Percentiles rank a stretch among this genome's conserved stretches.
Evolutionary conservation across 225 moss, liverwort and hornwort genomes (phyloP).

Genomic region (Bryum argenteum): DNA sequence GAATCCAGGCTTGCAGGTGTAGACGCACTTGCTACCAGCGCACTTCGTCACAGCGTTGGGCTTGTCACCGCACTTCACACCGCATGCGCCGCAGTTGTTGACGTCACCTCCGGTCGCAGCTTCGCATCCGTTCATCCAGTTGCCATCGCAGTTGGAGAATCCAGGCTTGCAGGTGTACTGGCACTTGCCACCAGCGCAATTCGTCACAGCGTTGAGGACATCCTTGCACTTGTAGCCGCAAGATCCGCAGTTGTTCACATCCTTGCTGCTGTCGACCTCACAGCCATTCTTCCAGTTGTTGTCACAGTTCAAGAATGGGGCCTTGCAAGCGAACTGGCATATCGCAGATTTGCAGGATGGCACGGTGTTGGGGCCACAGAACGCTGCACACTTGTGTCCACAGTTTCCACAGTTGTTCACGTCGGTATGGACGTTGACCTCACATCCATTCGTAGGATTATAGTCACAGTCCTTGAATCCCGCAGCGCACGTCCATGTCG

Average conservation of each 20-base stretch:
- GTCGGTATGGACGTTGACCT: conserved; percentile 24
- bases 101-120: accelerated
- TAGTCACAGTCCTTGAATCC: conserved; percentile 30
- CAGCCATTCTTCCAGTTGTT: conserved; percentile 24
- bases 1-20: not conserved
- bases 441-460: not conserved
- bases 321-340: conserved; percentile 20
- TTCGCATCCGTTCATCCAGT: conserved; percentile 11
- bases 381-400: conserved; percentile 10
- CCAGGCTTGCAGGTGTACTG: not conserved
- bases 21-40: not conserved
- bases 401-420: conserved; percentile 31
- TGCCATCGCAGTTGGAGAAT: conserved; percentile 15
- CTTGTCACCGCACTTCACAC: not conserved
- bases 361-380: conserved; percentile 7
- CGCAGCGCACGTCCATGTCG: not conserved
- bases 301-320: conserved; percentile 24
- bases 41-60: not conserved
- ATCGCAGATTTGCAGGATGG: not conserved
- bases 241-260: conserved; percentile 15
- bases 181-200: conserved; percentile 6
- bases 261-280: not conserved
- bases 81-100: conserved; percentile 3
- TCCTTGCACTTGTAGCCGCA: conserved; percentile 12
- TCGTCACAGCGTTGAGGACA: not conserved